Base-by-base conservation (phyloP, 169 alveolate genomes). In the Eimeria necatrix region DNA sequence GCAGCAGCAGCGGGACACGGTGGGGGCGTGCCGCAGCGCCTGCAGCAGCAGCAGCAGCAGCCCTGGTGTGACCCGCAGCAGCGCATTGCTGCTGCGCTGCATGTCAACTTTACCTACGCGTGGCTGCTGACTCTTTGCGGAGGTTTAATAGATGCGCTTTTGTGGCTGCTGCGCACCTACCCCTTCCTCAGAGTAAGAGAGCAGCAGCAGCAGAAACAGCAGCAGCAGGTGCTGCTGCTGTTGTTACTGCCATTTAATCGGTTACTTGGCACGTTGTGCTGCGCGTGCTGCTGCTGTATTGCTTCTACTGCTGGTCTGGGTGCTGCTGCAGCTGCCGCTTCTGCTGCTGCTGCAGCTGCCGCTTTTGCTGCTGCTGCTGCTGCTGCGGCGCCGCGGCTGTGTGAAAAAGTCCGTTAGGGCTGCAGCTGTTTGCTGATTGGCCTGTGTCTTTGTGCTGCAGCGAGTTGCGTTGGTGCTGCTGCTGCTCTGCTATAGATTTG, bases 31-130 rank as follows among this genome's bases (percentile, higher is more conserved):
- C n/a, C 64, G 64, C 20, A 8, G 64, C 78, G 16, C 26, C 10
- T 6, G 46, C 81, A 48, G 86, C 86, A 76, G 86, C 86, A 76
- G 86, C 86, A 71, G 81, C 64, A 76, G 86, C 64, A 48, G 32
- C 61, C 48, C 14, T 76, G 86, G 86, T 4, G 32, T 3, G 86
- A 76, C 22, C 86, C 86, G 26, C 86, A 76, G 61, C 56, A 48
- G 64, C 86, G 61, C 4, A 41, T 76, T 46, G 56, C 86, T 16
- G 86, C 86, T 46, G 56, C 86, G 3, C 86, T 76, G 64, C 86
- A 76, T 16, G 86, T 48, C 20, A 76, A 76, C 24, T 76, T 76
- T 32, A 76, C 86, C 9, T 76, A 76, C 22, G 18, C 61, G 3
- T 76, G 59, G 59, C 56, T 76, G 59, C 61, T 76, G 9, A 41